phyloP scores from a whole-genome alignment of 2,329 filamentous ascomycete genomes.

The Dactylellina cionopaga region DNA sequence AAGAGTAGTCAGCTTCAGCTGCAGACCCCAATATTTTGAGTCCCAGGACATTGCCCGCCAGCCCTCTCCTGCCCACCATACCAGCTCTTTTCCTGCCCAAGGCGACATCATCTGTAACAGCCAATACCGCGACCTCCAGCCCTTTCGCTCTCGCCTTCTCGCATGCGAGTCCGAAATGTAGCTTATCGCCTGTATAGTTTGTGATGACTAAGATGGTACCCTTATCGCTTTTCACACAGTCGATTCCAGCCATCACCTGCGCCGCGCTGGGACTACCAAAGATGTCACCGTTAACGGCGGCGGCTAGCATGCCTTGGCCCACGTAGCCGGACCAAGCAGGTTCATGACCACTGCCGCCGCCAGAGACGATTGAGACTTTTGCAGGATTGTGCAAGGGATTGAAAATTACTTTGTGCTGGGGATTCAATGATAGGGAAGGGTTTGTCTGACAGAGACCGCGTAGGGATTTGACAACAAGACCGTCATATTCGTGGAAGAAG shows the following conservation, averaged over 20 bases:
- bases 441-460: conserved; percentile 40
- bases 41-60: conserved; percentile 85
- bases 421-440: conserved; percentile 54
- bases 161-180: conserved; percentile 93
- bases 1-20: conserved; percentile 33
- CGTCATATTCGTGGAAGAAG: conserved; percentile 48
- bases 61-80: conserved; percentile 91
- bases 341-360: conserved; percentile 90
- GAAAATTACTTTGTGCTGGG: conserved; percentile 84
- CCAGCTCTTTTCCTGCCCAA: conserved; percentile 82
- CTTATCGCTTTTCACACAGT: conserved; percentile 61
- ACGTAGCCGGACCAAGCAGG: conserved; percentile 77
- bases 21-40: conserved; percentile 51
- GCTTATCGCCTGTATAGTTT: conserved; percentile 90
- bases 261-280: conserved; percentile 84
- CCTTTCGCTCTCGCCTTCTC: conserved; percentile 89
- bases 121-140: conserved; percentile 83
- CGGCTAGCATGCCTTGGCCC: conserved; percentile 80
- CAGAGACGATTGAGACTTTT: conserved; percentile 84
- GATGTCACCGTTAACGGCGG: conserved; percentile 85
- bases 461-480: conserved; percentile 45
- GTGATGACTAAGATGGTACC: conserved; percentile 91
- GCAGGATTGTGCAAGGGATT: conserved; percentile 62
- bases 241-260: conserved; percentile 68
- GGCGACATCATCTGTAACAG: conserved; percentile 90